These are phyloP conservation scores for Crithidia thermophila DNA, from an alignment of 208 protist species.

Conservation along the genomic window DNA sequence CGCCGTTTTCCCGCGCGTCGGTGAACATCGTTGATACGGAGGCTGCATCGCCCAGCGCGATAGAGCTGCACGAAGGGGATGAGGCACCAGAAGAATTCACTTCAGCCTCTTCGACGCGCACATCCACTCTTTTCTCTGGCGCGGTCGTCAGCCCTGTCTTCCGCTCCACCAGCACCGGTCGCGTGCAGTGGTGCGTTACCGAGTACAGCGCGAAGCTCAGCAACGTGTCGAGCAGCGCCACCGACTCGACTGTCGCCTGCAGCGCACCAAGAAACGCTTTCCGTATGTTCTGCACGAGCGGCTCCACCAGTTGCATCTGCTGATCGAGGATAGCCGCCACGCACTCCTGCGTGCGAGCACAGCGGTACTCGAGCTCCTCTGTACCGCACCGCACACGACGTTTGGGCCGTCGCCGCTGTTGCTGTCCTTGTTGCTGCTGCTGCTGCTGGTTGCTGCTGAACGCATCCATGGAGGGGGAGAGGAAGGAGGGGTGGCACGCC, in stretches of 20 bases:
- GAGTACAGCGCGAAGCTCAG: constrained; percentile 71
- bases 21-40: too few species aligned
- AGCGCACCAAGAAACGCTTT: constrained; percentile 64
- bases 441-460: constrained; percentile 38
- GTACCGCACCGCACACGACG: constrained; percentile 75
- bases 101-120: too few species aligned
- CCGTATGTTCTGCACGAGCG: constrained; percentile 60
- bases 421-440: constrained; percentile 19
- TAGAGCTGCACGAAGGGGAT: too few species aligned
- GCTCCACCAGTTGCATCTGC: constrained; percentile 55
- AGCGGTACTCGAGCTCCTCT: constrained; percentile 68
- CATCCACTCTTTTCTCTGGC: constrained; percentile 3
- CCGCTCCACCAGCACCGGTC: constrained; percentile 41
- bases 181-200: constrained; percentile 41
- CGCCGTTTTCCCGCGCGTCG: not conserved
- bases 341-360: constrained; percentile 54
- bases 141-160: constrained; percentile 28
- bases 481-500: too few species aligned
- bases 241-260: constrained; percentile 82
- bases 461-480: too few species aligned
- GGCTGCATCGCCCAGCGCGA: too few species aligned
- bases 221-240: constrained; percentile 91
- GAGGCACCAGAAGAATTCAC: not conserved
- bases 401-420: constrained; percentile 7
- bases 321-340: constrained; percentile 68